Percentiles rank a stretch among this genome's conserved stretches.
Evolutionary conservation across 208 protist species (phyloP).

Genomic region (Leishmania guyanensis): DNA sequence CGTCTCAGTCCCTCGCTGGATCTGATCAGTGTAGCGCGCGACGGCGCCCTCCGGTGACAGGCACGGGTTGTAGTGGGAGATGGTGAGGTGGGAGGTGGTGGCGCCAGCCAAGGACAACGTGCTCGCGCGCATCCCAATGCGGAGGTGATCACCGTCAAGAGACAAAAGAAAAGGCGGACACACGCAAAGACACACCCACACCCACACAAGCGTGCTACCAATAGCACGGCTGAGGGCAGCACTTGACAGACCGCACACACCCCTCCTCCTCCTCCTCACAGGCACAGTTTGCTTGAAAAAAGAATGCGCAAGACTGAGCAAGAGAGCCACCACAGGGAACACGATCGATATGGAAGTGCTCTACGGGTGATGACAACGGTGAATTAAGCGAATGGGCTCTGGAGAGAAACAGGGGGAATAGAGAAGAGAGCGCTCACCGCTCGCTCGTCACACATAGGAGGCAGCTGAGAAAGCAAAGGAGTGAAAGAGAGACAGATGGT

Average conservation of each 20-base stretch:
- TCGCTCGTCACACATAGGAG: not conserved
- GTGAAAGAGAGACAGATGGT: not conserved
- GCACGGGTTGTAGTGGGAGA: slow-evolving; percentile 32
- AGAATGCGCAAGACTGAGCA: not conserved
- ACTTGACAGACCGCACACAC: not conserved
- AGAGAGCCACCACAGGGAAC: not conserved
- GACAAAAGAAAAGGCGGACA: not conserved
- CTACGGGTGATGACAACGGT: not conserved
- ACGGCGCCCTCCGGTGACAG: slow-evolving; percentile 41
- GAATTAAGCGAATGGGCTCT: not conserved
- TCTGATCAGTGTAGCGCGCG: slow-evolving; percentile 22
- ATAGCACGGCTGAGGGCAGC: not conserved
- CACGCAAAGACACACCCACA: not conserved
- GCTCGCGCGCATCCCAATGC: not conserved
- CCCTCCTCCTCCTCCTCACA: not conserved
- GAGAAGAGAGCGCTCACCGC: not conserved
- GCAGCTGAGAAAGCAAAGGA: not conserved
- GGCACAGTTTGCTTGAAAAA: not conserved
- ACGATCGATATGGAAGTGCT: not conserved
- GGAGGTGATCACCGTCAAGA: not conserved
- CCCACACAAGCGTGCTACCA: not conserved
- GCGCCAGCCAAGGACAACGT: not conserved
- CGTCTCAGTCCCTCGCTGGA: slow-evolving; percentile 29
- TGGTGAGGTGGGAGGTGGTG: not conserved
- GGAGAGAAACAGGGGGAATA: not conserved